These are phyloP conservation scores for Chloris gayana DNA, from an alignment of 176 grass and related monocot species.

Conservation along the genomic window DNA sequence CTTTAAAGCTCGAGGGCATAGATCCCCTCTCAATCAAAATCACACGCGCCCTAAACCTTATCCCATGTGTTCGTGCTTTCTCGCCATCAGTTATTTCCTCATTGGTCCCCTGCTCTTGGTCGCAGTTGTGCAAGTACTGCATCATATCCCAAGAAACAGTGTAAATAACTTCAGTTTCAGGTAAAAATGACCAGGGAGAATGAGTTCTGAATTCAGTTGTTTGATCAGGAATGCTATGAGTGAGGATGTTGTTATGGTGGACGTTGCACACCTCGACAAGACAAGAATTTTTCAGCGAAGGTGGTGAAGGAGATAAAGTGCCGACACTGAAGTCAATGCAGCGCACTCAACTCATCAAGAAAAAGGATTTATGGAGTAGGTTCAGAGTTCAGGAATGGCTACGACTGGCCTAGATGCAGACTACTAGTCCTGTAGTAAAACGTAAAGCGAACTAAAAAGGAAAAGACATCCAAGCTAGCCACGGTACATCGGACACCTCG, in stretches of 20 bases:
- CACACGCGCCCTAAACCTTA: constrained; percentile 34
- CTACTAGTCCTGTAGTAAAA: background rate
- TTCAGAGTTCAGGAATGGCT: constrained; percentile 27
- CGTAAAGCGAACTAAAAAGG: constrained; percentile 23
- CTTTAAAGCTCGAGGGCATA: constrained; percentile 43
- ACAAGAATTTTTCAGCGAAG: constrained; percentile 27
- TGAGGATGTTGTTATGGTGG: background rate
- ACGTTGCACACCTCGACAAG: background rate
- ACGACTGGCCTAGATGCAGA: background rate
- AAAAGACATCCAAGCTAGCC: background rate
- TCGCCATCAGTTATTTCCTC: background rate
- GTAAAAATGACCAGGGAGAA: background rate
- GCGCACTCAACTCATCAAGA: background rate
- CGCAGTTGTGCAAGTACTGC: background rate
- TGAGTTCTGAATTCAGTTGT: background rate
- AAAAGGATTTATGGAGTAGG: constrained; percentile 37
- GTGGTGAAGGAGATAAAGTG: constrained; percentile 25
- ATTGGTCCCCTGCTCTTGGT: constrained; percentile 3
- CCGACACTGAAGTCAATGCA: constrained; percentile 20
- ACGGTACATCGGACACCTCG: background rate
- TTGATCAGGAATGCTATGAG: background rate
- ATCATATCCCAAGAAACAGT: background rate
- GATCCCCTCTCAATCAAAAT: constrained; percentile 35
- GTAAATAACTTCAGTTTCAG: background rate
- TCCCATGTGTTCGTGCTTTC: constrained; percentile 14